Evolutionary conservation across 352 stramenopile genomes (phyloP).

Genomic region (Phytophthora pini): DNA sequence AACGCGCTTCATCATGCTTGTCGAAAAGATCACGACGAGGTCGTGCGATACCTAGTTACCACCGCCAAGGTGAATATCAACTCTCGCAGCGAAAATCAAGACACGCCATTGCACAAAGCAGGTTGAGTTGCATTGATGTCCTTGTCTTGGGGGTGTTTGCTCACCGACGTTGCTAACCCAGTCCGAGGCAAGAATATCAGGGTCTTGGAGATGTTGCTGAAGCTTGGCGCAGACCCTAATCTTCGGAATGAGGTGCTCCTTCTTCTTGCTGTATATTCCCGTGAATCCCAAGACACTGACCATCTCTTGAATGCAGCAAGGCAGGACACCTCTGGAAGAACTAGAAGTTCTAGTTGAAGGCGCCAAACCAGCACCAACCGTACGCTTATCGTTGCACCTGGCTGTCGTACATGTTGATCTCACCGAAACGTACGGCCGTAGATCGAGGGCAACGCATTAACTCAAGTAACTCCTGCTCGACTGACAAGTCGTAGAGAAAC

Average conservation of each 20-base stretch:
- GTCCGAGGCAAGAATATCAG: slow-evolving; percentile 60
- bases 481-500: slow-evolving; percentile 1
- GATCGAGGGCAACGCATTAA: slow-evolving; percentile 18
- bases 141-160: neutral
- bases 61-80: slow-evolving; percentile 66
- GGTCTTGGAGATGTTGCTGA: slow-evolving; percentile 64
- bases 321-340: slow-evolving; percentile 70
- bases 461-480: slow-evolving; percentile 18
- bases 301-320: slow-evolving; percentile 46
- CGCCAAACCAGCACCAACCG: slow-evolving; percentile 33
- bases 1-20: slow-evolving; percentile 83
- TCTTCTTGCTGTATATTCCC: neutral
- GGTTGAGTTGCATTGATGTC: slow-evolving; percentile 28
- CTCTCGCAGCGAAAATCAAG: slow-evolving; percentile 62
- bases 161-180: slow-evolving; percentile 4
- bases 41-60: slow-evolving; percentile 63
- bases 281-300: neutral
- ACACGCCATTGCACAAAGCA: slow-evolving; percentile 85
- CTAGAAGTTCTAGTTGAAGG: slow-evolving; percentile 35
- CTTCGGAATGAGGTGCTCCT: slow-evolving; percentile 62
- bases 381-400: slow-evolving; percentile 16
- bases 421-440: neutral
- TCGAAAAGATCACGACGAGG: slow-evolving; percentile 71
- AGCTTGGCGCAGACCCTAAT: slow-evolving; percentile 61
- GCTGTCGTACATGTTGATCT: neutral